Conservation (phyloP, 164 flowering plant genomes). For the Vitis amurensis region DNA sequence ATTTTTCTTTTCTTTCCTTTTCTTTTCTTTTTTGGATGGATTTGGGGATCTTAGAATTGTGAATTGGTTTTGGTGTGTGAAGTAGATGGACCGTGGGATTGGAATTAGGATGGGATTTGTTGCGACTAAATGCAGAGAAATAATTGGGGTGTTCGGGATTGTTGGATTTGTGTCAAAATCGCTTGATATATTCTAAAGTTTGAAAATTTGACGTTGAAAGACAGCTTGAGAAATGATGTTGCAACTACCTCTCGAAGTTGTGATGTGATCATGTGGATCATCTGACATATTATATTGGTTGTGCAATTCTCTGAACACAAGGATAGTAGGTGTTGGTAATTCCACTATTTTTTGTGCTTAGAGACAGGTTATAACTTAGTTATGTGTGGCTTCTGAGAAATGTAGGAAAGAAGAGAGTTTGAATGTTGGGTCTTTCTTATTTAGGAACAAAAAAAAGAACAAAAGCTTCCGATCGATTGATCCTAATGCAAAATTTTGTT, state of each 20-base stretch:
- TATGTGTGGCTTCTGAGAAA: neutral
- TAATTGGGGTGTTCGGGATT: neutral
- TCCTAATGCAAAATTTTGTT: too few relatives aligned
- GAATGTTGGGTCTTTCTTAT: neutral
- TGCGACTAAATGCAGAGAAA: neutral
- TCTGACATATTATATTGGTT: neutral
- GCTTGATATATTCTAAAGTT: neutral
- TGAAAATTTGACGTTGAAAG: neutral
- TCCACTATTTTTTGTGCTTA: neutral
- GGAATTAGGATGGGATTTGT: too few relatives aligned
- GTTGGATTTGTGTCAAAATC: neutral
- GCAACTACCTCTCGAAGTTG: neutral
- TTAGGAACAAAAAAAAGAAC: neutral
- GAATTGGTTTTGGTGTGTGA: too few relatives aligned
- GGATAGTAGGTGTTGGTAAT: neutral
- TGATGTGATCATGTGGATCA: neutral
- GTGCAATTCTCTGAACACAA: neutral
- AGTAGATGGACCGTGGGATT: too few relatives aligned
- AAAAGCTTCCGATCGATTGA: too few relatives aligned
- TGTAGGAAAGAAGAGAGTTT: neutral
- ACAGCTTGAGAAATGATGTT: neutral
- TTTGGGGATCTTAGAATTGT: too few relatives aligned
- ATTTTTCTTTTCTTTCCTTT: too few relatives aligned
- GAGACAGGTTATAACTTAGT: neutral
- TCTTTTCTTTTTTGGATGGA: too few relatives aligned